phyloP scores from a whole-genome alignment of 2,329 filamentous ascomycete genomes.

The Monosporascus cannonballus region DNA sequence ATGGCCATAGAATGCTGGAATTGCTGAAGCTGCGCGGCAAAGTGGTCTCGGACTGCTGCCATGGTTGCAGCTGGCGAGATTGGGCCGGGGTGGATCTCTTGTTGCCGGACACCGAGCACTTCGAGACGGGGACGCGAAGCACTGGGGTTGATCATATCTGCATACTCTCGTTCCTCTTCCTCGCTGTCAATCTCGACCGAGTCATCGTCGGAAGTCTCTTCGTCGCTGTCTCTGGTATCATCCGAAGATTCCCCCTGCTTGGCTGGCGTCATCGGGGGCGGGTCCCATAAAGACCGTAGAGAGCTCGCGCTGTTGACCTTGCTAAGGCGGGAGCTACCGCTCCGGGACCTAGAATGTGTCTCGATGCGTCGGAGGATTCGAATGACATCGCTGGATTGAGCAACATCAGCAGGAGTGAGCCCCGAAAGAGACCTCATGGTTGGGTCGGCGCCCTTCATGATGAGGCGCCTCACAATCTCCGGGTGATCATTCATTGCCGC shows the following conservation, averaged over 20 bases:
- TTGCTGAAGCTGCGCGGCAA: constrained; percentile 68
- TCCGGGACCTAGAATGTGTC: constrained; percentile 60
- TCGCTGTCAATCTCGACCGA: constrained; percentile 34
- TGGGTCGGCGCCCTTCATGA: constrained; percentile 67
- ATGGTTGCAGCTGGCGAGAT: constrained; percentile 58
- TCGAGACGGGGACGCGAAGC: constrained; percentile 12
- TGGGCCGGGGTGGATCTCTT: constrained; percentile 29
- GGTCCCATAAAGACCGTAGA: constrained; percentile 61
- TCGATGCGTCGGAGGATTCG: constrained; percentile 57
- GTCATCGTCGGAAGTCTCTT: constrained; percentile 27
- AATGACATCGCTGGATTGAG: constrained; percentile 58
- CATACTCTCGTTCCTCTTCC: constrained; percentile 34
- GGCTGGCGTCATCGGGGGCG: constrained; percentile 31
- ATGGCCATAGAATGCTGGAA: constrained; percentile 66
- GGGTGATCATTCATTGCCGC: constrained; percentile 70
- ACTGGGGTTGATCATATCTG: constrained; percentile 30
- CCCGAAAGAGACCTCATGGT: constrained; percentile 63
- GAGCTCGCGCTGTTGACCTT: constrained; percentile 62
- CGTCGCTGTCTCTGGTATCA: constrained; percentile 27
- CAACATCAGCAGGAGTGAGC: constrained; percentile 65
- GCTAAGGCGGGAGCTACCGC: constrained; percentile 54
- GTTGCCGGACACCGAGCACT: constrained; percentile 16
- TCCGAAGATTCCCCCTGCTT: constrained; percentile 32
- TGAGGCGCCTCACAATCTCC: constrained; percentile 70
- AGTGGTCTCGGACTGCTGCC: constrained; percentile 65